These are phyloP conservation scores for Rehmannia glutinosa DNA, from an alignment of 257 asterid species.

Conservation along the genomic window DNA sequence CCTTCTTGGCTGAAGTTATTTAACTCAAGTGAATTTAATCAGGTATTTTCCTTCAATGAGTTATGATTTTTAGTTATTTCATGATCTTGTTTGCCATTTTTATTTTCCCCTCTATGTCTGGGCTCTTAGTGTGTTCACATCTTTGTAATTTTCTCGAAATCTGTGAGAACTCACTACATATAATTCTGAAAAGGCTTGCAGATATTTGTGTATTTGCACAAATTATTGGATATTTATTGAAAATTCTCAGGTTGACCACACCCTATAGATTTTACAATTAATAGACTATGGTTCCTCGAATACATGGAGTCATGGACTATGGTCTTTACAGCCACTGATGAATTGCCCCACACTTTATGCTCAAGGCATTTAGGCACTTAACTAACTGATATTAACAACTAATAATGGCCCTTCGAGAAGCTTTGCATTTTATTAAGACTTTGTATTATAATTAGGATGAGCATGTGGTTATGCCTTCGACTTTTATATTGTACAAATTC, in stretches of 20 bases:
- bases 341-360: not conserved
- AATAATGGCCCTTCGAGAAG: not conserved
- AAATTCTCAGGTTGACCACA: not conserved
- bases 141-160: conserved; percentile 4
- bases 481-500: not conserved
- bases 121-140: conserved; percentile 11
- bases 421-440: not conserved
- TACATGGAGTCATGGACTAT: not conserved
- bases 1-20: conserved; percentile 96
- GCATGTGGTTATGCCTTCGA: conserved; percentile 7
- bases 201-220: not conserved
- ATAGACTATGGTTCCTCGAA: not conserved
- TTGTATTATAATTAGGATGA: not conserved
- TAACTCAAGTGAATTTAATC: conserved; percentile 93
- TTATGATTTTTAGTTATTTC: conserved; percentile 16
- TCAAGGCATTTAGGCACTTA: not conserved
- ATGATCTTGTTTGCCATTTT: not conserved
- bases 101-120: not conserved
- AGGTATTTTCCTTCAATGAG: conserved; percentile 44
- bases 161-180: conserved; percentile 1
- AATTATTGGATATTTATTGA: not conserved
- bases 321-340: not conserved
- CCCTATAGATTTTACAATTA: not conserved
- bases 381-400: not conserved
- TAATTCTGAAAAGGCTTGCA: not conserved